Conservation (phyloP, 148 eudicot genomes). For the Vaccinium corymbosum region DNA sequence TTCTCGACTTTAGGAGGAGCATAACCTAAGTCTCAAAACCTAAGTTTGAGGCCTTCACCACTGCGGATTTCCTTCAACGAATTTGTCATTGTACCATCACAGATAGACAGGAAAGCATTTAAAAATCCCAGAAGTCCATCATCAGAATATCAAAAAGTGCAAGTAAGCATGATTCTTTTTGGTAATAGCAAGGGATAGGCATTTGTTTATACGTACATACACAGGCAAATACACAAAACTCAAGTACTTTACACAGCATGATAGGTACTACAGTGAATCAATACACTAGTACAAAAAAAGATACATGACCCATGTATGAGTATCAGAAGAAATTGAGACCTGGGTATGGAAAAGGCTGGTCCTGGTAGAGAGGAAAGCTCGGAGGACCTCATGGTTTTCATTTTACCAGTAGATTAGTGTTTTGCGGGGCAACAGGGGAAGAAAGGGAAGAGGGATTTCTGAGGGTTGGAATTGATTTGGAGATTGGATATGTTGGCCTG, state of each 20-base stretch:
- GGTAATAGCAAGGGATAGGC: background rate
- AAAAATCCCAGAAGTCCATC: background rate
- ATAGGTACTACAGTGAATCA: background rate
- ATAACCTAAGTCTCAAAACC: background rate
- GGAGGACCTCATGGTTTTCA: background rate
- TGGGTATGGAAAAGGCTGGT: conserved; percentile 6
- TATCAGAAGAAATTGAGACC: conserved; percentile 7
- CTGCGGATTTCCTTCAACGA: no score
- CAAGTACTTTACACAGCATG: background rate
- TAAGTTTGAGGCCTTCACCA: background rate
- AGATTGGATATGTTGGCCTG: background rate
- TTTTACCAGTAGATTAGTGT: background rate
- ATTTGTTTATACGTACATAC: background rate
- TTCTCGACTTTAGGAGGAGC: background rate
- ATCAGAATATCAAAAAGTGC: background rate
- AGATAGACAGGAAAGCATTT: background rate
- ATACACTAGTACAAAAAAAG: background rate
- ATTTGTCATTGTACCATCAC: background rate
- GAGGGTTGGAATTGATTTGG: background rate
- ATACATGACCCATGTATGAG: background rate
- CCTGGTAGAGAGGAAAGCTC: conserved; percentile 4
- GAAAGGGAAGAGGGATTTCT: background rate
- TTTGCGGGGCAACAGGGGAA: background rate
- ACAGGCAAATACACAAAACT: background rate
- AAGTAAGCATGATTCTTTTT: background rate